Percentiles rank a stretch among this genome's conserved stretches.
Evolutionary conservation across 352 stramenopile genomes (phyloP).

Genomic region (Phytophthora syringae): DNA sequence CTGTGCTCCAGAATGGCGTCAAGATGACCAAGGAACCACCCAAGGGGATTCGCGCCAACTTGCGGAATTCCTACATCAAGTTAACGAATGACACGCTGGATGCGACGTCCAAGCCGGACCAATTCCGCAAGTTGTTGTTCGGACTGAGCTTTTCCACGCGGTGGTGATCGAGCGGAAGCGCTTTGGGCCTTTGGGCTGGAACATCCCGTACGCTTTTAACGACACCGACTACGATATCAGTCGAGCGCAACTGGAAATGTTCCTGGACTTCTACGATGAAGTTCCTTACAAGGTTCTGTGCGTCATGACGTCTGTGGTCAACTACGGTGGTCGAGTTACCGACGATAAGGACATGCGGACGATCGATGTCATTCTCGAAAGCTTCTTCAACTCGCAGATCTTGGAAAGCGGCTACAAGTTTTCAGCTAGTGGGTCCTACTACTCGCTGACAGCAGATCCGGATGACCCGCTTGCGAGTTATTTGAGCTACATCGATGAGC

Average conservation of each 20-base stretch:
- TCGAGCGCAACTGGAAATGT: slow-evolving; percentile 86
- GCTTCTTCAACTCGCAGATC: slow-evolving; percentile 89
- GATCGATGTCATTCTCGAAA: slow-evolving; percentile 90
- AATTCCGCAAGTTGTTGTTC: slow-evolving; percentile 96
- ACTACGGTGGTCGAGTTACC: slow-evolving; percentile 94
- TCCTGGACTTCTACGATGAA: slow-evolving; percentile 87
- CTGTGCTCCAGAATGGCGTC: slow-evolving; percentile 94
- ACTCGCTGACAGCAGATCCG: slow-evolving; percentile 75
- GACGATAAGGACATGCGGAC: slow-evolving; percentile 95
- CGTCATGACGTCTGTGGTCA: slow-evolving; percentile 95
- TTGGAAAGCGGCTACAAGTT: slow-evolving; percentile 82
- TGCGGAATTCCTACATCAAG: slow-evolving; percentile 96
- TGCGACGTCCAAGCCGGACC: slow-evolving; percentile 85
- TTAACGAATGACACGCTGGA: slow-evolving; percentile 89
- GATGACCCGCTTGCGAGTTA: slow-evolving; percentile 84
- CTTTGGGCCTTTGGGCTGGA: slow-evolving; percentile 96
- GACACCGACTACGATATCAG: slow-evolving; percentile 95
- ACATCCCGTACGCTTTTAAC: slow-evolving; percentile 98
- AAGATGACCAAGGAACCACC: slow-evolving; percentile 98
- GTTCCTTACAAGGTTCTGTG: slow-evolving; percentile 90
- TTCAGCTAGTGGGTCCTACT: slow-evolving; percentile 88
- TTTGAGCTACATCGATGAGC: slow-evolving; percentile 93
- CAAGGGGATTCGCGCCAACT: slow-evolving; percentile 93
- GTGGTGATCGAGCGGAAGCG: slow-evolving; percentile 94
- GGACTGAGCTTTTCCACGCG: slow-evolving; percentile 93